These are phyloP conservation scores for Amanita subjunquillea DNA, from an alignment of 768 basidiomycete genomes.

Conservation along the genomic window DNA sequence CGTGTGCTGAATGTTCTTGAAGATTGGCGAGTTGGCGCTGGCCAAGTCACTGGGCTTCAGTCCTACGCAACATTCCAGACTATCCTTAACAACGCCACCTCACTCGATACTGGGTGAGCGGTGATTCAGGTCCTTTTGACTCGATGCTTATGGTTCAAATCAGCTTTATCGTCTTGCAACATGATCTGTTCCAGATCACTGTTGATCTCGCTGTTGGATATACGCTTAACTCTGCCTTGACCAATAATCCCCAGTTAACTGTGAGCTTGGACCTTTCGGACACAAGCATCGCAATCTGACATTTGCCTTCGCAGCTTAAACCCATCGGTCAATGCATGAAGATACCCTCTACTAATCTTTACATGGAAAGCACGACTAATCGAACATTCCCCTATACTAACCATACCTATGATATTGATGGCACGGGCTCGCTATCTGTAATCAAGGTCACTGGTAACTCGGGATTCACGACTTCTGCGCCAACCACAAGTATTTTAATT, in stretches of 20 bases:
- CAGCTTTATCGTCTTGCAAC: constrained; percentile 83
- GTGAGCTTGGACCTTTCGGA: constrained; percentile 24
- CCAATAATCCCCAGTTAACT: constrained; percentile 51
- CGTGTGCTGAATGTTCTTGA: neutral
- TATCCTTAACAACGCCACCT: constrained; percentile 63
- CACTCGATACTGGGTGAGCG: constrained; percentile 47
- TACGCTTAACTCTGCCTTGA: constrained; percentile 68
- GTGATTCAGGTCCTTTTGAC: neutral
- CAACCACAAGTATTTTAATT: neutral
- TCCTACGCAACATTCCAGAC: constrained; percentile 59
- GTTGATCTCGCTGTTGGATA: constrained; percentile 89
- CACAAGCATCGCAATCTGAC: neutral
- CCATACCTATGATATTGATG: constrained; percentile 26
- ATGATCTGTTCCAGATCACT: constrained; percentile 76
- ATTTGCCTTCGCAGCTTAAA: constrained; percentile 35
- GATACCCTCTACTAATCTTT: constrained; percentile 56
- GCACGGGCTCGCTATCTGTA: constrained; percentile 25
- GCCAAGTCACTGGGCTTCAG: constrained; percentile 52
- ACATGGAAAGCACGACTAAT: constrained; percentile 78
- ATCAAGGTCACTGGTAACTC: constrained; percentile 18
- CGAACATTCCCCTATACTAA: constrained; percentile 47
- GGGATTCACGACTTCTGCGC: constrained; percentile 3
- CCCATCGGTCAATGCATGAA: constrained; percentile 73
- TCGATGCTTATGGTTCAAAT: neutral
- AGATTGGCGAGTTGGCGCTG: constrained; percentile 88